Evolutionary conservation across 495 filamentous ascomycete genomes (phyloP).

Genomic region (Penicillium desertorum): DNA sequence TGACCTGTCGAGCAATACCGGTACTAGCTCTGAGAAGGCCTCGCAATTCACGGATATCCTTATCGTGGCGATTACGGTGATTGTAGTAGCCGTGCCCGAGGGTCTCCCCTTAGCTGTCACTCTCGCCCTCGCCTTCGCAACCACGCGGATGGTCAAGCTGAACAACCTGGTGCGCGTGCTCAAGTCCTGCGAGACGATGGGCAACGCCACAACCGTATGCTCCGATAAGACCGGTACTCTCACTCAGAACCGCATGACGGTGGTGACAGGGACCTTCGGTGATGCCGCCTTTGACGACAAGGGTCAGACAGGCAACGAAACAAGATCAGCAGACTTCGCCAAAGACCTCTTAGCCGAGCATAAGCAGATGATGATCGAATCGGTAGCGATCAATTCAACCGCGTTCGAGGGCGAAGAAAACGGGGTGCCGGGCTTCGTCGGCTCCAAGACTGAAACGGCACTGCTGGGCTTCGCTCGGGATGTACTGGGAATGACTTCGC

Average conservation of each 20-base stretch:
- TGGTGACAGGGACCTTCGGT: constrained; percentile 75
- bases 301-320: constrained; percentile 28
- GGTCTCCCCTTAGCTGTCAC: constrained; percentile 92
- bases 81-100: constrained; percentile 96
- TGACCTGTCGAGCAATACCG: constrained; percentile 58
- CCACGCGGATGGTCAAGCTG: constrained; percentile 90
- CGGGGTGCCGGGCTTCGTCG: constrained; percentile 65
- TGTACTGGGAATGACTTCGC: constrained; percentile 69
- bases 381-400: constrained; percentile 82
- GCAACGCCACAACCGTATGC: constrained; percentile 92
- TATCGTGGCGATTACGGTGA: constrained; percentile 90
- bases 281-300: constrained; percentile 20
- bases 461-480: constrained; percentile 75
- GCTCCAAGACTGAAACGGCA: constrained; percentile 88
- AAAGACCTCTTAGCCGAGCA: constrained; percentile 55
- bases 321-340: constrained; percentile 25
- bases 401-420: constrained; percentile 82
- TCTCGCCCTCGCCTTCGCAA: constrained; percentile 89
- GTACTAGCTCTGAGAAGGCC: too few species aligned
- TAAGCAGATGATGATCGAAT: constrained; percentile 46
- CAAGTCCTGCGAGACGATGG: constrained; percentile 96
- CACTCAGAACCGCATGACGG: constrained; percentile 91
- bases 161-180: constrained; percentile 90
- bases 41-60: constrained; percentile 78
- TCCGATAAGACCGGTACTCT: constrained; percentile 96